Percentiles rank a stretch among this genome's conserved stretches.
These are phyloP conservation scores for Daldinia eschscholtzii DNA, from an alignment of 2,329 filamentous ascomycete genomes.

Conservation along the genomic window DNA sequence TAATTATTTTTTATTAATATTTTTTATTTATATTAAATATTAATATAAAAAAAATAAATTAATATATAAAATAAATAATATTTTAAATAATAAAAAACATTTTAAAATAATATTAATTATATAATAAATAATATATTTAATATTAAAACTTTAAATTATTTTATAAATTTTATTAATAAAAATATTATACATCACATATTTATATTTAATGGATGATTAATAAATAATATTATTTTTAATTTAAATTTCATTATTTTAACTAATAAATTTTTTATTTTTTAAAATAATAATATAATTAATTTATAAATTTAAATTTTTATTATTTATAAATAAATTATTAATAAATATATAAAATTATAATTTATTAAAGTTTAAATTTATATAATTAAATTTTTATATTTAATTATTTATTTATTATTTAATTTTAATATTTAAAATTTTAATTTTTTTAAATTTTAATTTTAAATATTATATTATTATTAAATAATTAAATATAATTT, in stretches of 20 bases:
- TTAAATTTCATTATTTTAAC: constrained; percentile 10
- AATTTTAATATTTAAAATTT: background rate
- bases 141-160: constrained; percentile 12
- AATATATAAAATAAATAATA: constrained; percentile 11
- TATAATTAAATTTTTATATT: constrained; percentile 7
- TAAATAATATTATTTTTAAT: constrained; percentile 16
- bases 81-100: background rate
- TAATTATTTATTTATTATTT: constrained; percentile 6
- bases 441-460: background rate
- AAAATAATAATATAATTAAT: constrained; percentile 13
- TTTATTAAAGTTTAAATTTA: constrained; percentile 10
- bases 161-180: constrained; percentile 18
- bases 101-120: constrained; percentile 9
- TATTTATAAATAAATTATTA: constrained; percentile 21
- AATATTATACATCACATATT: background rate
- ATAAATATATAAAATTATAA: constrained; percentile 15
- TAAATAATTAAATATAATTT: background rate
- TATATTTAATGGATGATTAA: constrained; percentile 2
- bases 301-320: constrained; percentile 11
- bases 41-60: constrained; percentile 12
- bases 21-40: background rate
- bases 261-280: constrained; percentile 17
- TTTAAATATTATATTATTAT: background rate
- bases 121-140: constrained; percentile 11
- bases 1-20: constrained; percentile 11